These are phyloP conservation scores for Massariosphaeria phaeospora DNA, from an alignment of 495 filamentous ascomycete species.

Conservation along the genomic window DNA sequence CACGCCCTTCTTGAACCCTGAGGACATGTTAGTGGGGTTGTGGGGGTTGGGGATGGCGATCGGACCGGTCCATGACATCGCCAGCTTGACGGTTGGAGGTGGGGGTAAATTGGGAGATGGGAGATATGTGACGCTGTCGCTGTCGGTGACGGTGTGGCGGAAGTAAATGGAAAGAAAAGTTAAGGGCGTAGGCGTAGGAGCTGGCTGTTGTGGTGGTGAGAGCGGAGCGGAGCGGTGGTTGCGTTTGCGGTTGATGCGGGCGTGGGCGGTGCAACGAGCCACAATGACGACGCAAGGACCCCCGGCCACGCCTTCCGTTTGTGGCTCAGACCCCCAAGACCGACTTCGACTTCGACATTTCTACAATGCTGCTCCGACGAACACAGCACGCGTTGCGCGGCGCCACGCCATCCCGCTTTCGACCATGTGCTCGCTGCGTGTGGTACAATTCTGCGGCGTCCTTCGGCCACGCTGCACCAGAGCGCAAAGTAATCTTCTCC, in stretches of 20 bases:
- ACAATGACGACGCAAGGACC: slow-evolving; percentile 16
- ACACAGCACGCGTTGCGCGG: slow-evolving; percentile 4
- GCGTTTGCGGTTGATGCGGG: neutral
- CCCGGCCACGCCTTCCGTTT: neutral
- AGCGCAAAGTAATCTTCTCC: slow-evolving; percentile 67
- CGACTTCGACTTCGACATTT: neutral
- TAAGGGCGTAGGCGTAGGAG: neutral
- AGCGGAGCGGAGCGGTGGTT: neutral
- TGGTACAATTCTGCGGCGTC: slow-evolving; percentile 5
- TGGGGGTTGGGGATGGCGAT: slow-evolving; percentile 5
- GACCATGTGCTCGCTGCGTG: neutral
- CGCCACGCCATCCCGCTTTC: neutral
- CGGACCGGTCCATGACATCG: slow-evolving; percentile 59
- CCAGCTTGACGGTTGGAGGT: too few species aligned
- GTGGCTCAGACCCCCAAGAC: slow-evolving; percentile 5
- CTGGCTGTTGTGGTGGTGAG: neutral
- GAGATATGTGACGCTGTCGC: too few species aligned
- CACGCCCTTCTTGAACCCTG: slow-evolving; percentile 98
- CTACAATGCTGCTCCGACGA: slow-evolving; percentile 1
- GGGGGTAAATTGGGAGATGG: too few species aligned
- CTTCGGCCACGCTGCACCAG: too few species aligned
- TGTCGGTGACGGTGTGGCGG: too few species aligned
- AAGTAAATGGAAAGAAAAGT: too few species aligned
- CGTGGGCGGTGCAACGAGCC: neutral
- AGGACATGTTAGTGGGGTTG: neutral